Conservation (phyloP, 257 asterid genomes). For the Vinca minor region DNA sequence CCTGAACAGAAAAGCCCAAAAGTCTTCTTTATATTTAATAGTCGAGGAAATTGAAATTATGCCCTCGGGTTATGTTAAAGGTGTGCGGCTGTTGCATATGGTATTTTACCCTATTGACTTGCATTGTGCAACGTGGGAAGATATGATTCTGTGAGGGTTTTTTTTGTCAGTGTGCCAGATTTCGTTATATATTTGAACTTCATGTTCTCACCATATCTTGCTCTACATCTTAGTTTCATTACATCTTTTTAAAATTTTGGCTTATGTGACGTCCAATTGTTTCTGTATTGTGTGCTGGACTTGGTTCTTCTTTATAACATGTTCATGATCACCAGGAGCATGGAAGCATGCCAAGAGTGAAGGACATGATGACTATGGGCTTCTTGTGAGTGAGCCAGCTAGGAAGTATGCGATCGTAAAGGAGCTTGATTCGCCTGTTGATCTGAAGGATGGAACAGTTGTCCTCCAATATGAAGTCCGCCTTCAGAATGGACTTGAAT, state of each 20-base stretch:
- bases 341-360: conserved; percentile 91
- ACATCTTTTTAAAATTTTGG: neutral
- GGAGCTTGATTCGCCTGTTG: conserved; percentile 54
- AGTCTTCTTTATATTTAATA: no score
- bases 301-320: neutral
- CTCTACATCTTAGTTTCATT: neutral
- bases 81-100: no score
- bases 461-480: conserved; percentile 91
- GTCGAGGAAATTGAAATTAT: no score
- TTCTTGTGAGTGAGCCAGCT: conserved; percentile 83
- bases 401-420: conserved; percentile 85
- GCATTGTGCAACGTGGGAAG: no score
- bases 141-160: no score
- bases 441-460: conserved; percentile 59
- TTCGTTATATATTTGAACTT: no score
- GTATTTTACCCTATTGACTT: no score
- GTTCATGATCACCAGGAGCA: conserved; percentile 41
- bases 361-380: conserved; percentile 93
- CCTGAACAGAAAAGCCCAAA: no score
- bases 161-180: no score
- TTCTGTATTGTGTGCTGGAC: neutral
- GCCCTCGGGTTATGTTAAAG: no score
- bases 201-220: neutral
- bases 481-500: conserved; percentile 86
- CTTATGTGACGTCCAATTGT: neutral